Base-by-base conservation (phyloP, 2,329 filamentous ascomycete genomes). In the Phaeosphaeriaceae sp. region DNA sequence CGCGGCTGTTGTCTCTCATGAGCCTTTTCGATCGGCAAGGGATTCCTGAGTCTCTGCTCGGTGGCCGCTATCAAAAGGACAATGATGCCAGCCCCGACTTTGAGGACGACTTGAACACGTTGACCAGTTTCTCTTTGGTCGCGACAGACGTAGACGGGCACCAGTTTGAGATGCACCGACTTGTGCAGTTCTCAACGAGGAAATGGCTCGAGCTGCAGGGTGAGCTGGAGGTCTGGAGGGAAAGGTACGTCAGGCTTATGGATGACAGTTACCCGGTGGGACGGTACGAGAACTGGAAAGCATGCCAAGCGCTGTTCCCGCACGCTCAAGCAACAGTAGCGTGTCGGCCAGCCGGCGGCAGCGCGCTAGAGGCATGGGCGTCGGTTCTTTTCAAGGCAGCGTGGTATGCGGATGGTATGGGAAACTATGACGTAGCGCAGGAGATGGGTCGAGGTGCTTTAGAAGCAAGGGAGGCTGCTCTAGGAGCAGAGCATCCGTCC, bases 1-100 rank as follows among this genome's bases (percentile, higher is more conserved):
- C 77, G 2, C 58, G 77, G 13, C 56, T 80, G 8, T 53, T 81
- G 0, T 76, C 75, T 1, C 65, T 81, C 9, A 66, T 66, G 60
- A 52, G 56, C 18, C 34, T 26, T 26, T 26, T 26, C 23, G 23
- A 26, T 26, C 23, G 23, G 23, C 23, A 26, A 9, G 23, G 23
- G 1, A 66, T 66, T 11, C 58, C 62, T 2, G 50, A 4, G 75
- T 36, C 47, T 4, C 48, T 67, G 3, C 54, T 66, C 17, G n/a
- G 28, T 1, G 26, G 36, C 11, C 40, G 38, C 3, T 66, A 66
- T 42, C 6, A 13, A 34, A 45, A 40, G 16, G 33, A 45, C 3
- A 39, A 34, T 1, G 16, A 42, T 7, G 17, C n/a, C 2, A 12
- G 15, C 0, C 7, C 18, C 3, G 42, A 52, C 21, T 65, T 67